Conservation (phyloP, 768 basidiomycete genomes). For the Lactifluus rugatus region DNA sequence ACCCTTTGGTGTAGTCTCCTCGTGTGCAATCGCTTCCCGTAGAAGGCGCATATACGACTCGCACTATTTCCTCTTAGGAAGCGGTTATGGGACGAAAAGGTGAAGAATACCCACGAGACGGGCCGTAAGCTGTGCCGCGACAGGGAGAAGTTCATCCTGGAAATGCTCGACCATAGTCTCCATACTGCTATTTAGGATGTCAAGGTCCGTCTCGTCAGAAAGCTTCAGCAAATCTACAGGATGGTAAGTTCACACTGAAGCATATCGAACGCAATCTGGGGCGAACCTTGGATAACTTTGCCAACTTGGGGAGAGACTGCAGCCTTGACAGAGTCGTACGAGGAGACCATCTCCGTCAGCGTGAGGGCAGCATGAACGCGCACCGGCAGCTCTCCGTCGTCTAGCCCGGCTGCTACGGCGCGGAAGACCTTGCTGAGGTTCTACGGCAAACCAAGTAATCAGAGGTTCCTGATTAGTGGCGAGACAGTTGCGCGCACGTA, state of each 20-base stretch:
- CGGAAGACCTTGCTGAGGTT: conserved; percentile 55
- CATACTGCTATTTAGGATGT: conserved; percentile 74
- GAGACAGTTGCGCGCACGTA: conserved; percentile 26
- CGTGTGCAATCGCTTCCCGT: conserved; percentile 47
- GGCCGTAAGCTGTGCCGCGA: conserved; percentile 69
- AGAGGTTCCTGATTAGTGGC: neutral
- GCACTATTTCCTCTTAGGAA: conserved; percentile 37
- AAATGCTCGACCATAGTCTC: conserved; percentile 81
- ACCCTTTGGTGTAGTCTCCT: conserved; percentile 40
- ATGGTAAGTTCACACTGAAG: neutral
- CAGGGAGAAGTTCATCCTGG: conserved; percentile 75
- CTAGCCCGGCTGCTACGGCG: conserved; percentile 55
- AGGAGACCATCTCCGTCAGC: conserved; percentile 63
- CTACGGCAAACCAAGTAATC: conserved; percentile 28
- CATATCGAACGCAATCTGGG: neutral
- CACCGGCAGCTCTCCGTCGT: conserved; percentile 74
- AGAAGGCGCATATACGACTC: conserved; percentile 76
- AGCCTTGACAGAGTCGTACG: conserved; percentile 54
- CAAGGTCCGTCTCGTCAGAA: conserved; percentile 85
- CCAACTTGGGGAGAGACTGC: conserved; percentile 70
- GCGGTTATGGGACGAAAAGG: neutral
- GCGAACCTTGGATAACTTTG: conserved; percentile 73
- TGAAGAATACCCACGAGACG: conserved; percentile 47
- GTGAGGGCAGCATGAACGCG: conserved; percentile 76
- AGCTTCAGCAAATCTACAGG: conserved; percentile 72